phyloP scores from a whole-genome alignment of 345 rosid genomes.

The Bruguiera gymnorhiza region DNA sequence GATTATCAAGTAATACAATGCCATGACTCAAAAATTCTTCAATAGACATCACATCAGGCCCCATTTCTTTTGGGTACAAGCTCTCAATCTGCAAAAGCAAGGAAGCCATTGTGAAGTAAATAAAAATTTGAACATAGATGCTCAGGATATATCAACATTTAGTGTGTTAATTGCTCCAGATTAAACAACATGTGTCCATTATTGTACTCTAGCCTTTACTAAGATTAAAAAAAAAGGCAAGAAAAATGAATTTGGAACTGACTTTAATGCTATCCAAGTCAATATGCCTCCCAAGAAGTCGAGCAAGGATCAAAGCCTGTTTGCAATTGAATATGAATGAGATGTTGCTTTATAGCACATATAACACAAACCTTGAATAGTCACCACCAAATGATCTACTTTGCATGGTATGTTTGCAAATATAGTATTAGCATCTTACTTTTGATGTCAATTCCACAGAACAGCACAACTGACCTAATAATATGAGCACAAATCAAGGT shows the following conservation, averaged over 20 bases:
- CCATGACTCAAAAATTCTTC: slow-evolving; percentile 64
- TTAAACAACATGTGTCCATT: slow-evolving; percentile 4
- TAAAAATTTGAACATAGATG: background rate
- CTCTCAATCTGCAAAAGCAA: slow-evolving; percentile 64
- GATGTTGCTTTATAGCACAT: background rate
- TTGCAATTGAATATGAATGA: slow-evolving; percentile 22
- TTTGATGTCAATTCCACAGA: background rate
- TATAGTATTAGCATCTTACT: background rate
- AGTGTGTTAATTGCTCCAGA: background rate
- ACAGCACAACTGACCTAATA: background rate
- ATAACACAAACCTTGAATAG: background rate
- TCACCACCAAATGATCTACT: background rate
- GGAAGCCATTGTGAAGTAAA: slow-evolving; percentile 7
- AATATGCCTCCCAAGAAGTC: slow-evolving; percentile 73
- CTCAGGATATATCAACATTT: background rate
- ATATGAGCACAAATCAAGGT: slow-evolving; percentile 2
- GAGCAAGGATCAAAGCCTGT: slow-evolving; percentile 91
- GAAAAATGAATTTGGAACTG: slow-evolving; percentile 6
- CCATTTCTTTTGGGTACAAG: slow-evolving; percentile 80
- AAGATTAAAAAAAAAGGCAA: slow-evolving; percentile 7
- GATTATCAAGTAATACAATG: slow-evolving; percentile 58
- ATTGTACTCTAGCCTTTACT: background rate
- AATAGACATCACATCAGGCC: slow-evolving; percentile 59
- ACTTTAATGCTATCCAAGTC: slow-evolving; percentile 70
- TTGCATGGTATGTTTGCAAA: background rate